Evolutionary conservation across 1,139 yeast genomes (phyloP).

Genomic region (Lodderomyces oxycetoniae): DNA sequence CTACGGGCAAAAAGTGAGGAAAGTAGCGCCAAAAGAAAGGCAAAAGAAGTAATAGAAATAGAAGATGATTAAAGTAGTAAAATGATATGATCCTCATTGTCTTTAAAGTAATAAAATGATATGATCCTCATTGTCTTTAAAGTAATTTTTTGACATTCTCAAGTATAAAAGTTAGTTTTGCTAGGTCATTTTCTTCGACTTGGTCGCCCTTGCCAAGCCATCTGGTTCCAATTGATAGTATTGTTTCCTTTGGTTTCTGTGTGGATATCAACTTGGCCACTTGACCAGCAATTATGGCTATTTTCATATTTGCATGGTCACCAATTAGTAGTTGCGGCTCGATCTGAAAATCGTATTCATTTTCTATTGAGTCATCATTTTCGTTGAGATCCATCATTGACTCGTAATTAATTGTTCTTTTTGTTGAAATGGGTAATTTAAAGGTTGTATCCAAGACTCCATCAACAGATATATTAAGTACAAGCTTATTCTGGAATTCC

Average conservation of each 20-base stretch:
- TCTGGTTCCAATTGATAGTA: constrained; percentile 36
- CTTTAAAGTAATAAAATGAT: neutral
- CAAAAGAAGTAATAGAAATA: constrained; percentile 21
- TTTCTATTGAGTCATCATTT: constrained; percentile 11
- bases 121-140: neutral
- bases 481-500: constrained; percentile 31
- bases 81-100: neutral
- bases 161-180: constrained; percentile 38
- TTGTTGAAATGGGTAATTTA: constrained; percentile 37
- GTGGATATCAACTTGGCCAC: constrained; percentile 33
- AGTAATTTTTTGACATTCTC: constrained; percentile 27
- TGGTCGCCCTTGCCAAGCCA: constrained; percentile 44
- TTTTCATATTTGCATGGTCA: constrained; percentile 36
- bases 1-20: constrained; percentile 67
- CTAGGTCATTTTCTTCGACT: constrained; percentile 32
- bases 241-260: constrained; percentile 29
- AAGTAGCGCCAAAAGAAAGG: constrained; percentile 62
- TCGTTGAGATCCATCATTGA: constrained; percentile 15
- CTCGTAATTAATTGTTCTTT: constrained; percentile 23
- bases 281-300: constrained; percentile 41
- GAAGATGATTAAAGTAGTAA: neutral
- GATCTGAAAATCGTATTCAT: constrained; percentile 11
- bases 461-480: constrained; percentile 33
- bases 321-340: constrained; percentile 42
- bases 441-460: constrained; percentile 42